phyloP scores from a whole-genome alignment of 2,329 filamentous ascomycete genomes.

The Davidsoniella virescens region DNA sequence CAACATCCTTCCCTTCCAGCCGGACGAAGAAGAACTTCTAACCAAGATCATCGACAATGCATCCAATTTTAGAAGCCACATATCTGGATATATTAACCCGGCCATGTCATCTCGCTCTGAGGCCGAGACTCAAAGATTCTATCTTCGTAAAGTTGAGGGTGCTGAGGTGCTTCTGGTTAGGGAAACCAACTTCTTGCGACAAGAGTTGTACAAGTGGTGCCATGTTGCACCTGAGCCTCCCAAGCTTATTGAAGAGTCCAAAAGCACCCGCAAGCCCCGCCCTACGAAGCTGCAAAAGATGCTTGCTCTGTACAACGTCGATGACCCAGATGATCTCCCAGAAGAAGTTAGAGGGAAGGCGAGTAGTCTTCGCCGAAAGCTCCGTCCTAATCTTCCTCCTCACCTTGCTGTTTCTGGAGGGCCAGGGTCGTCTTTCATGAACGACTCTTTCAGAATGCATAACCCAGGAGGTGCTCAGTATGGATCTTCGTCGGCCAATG shows the following conservation, averaged over 20 bases:
- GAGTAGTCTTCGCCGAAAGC: constrained; percentile 56
- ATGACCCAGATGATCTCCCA: constrained; percentile 80
- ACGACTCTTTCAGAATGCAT: constrained; percentile 14
- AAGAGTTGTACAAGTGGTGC: constrained; percentile 88
- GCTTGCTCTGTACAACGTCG: constrained; percentile 72
- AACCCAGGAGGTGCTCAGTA: constrained; percentile 14
- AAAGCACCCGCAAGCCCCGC: constrained; percentile 85
- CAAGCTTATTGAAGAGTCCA: constrained; percentile 69
- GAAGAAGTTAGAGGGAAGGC: constrained; percentile 67
- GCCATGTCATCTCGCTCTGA: constrained; percentile 42
- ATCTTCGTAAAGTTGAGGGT: constrained; percentile 90
- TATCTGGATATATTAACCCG: constrained; percentile 70
- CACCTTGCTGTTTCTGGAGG: constrained; percentile 8
- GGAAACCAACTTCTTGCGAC: constrained; percentile 96
- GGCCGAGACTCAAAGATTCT: constrained; percentile 54
- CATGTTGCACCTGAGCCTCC: constrained; percentile 77
- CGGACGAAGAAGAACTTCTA: constrained; percentile 80
- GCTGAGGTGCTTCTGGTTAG: constrained; percentile 81
- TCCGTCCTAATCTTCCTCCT: constrained; percentile 34
- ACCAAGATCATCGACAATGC: constrained; percentile 77
- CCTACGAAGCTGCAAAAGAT: constrained; percentile 96
- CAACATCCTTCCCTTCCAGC: constrained; percentile 68
- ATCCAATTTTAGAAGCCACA: constrained; percentile 66
- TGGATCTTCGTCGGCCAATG: constrained; percentile 12
- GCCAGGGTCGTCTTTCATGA: constrained; percentile 14